Evolutionary conservation across 2,329 filamentous ascomycete genomes (phyloP), one percentile per base, ranked within the genome.

Genomic region (Aspergillus ibericus): DNA sequence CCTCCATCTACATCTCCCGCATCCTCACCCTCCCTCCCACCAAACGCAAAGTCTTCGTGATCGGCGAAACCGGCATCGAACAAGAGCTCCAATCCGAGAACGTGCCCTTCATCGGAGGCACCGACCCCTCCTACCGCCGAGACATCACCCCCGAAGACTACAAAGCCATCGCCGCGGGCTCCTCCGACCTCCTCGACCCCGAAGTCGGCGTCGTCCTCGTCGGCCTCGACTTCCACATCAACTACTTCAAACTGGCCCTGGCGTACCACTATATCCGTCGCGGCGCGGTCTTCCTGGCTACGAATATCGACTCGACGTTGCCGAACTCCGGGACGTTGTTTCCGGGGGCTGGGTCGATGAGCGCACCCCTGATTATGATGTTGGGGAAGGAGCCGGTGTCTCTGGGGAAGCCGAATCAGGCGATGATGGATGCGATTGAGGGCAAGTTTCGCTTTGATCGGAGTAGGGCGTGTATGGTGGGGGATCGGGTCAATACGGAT

Each of bases 381-480:
- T 81, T 84, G 4, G 78, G 83, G 3, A 78, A 85, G 72, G 82
- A 89, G 68, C 93, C 95, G 0, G 77, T 92, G 32, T 87, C 91
- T 3, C 79, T 98, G 40, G 95, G 95, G 0, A 99, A 99, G 79
- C 95, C 95, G 3, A 96, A 92, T 73, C 92, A 96, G 80, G 93
- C 93, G 4, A 99, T 99, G 95, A 96, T 99, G 93, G 93, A 98
- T 75, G 92, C 95, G 3, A 90, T 99, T 58, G 93, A 98, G 80
- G 93, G 93, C 59, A 96, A 96, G 77, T 97, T 98, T 75, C 83
- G 90, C 66, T 89, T 99, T 55, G 88, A 98, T 74, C 85, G 93
- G 36, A 85, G 83, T 60, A 87, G 87, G 66, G 91, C 95, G 1
- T 98, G 95, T 77, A 99, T 99, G 95, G 85, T 99, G 44, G 95